phyloP scores from a whole-genome alignment of 345 rosid genomes.

The Eucalyptus regnans region DNA sequence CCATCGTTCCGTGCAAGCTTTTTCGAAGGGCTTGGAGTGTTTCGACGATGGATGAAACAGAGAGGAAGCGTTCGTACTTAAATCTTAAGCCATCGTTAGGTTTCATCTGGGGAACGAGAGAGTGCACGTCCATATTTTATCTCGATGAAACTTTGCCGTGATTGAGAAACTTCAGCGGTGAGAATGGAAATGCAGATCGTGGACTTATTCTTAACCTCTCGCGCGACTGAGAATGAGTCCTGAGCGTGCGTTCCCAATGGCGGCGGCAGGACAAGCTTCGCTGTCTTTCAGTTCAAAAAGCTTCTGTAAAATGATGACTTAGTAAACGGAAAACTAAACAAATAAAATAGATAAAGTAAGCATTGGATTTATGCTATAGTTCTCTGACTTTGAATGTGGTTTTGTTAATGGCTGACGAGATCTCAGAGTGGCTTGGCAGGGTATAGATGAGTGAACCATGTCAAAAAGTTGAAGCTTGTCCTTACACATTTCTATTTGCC shows the following conservation, averaged over 20 bases:
- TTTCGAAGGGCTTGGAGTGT: not conserved
- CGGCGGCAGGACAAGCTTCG: not conserved
- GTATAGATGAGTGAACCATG: not conserved
- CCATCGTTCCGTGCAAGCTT: constrained; percentile 3
- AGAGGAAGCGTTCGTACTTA: not conserved
- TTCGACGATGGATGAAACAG: not conserved
- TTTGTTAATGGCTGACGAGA: not conserved
- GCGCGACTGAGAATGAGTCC: not conserved
- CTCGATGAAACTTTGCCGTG: not conserved
- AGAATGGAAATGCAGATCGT: not conserved
- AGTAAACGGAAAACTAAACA: not conserved
- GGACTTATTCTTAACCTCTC: not conserved
- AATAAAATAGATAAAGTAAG: not conserved
- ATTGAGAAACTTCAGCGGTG: not conserved
- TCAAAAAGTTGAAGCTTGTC: not conserved
- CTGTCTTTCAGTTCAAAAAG: not conserved
- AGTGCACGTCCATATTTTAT: not conserved
- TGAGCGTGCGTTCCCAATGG: not conserved
- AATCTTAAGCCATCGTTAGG: not conserved
- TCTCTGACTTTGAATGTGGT: not conserved
- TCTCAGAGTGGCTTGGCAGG: not conserved
- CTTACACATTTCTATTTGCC: not conserved
- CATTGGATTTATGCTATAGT: not conserved
- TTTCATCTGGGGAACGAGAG: not conserved
- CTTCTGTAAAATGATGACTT: not conserved